These are phyloP conservation scores for Aspergillus arachidicola DNA, from an alignment of 2,329 filamentous ascomycete species.

Conservation along the genomic window DNA sequence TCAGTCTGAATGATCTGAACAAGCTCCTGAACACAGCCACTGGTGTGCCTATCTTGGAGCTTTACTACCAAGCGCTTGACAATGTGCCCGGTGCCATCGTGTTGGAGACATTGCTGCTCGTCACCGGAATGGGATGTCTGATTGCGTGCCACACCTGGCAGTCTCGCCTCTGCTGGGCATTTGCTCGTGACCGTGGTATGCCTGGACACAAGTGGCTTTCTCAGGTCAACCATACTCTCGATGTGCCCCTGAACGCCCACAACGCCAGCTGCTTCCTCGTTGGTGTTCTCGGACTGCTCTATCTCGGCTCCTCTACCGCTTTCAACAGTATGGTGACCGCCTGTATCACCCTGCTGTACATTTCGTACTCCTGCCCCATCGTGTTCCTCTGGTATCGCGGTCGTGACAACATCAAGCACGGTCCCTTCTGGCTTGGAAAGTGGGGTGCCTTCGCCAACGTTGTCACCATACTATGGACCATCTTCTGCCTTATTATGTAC, in stretches of 20 bases:
- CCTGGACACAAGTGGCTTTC: slow-evolving; percentile 47
- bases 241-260: slow-evolving; percentile 53
- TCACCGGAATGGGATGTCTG: slow-evolving; percentile 51
- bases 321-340: slow-evolving; percentile 50
- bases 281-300: slow-evolving; percentile 50
- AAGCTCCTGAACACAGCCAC: slow-evolving; percentile 45
- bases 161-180: slow-evolving; percentile 54
- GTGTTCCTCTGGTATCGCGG: slow-evolving; percentile 49
- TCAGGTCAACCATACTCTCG: slow-evolving; percentile 43
- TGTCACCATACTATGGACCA: slow-evolving; percentile 49
- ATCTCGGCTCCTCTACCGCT: slow-evolving; percentile 46
- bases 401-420: slow-evolving; percentile 47
- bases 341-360: slow-evolving; percentile 52
- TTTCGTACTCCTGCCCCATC: slow-evolving; percentile 52
- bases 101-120: slow-evolving; percentile 50
- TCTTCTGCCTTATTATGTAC: slow-evolving; percentile 42
- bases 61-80: slow-evolving; percentile 50
- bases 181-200: slow-evolving; percentile 54
- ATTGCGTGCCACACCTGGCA: slow-evolving; percentile 55
- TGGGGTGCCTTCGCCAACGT: slow-evolving; percentile 48
- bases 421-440: slow-evolving; percentile 53
- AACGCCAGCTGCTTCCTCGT: slow-evolving; percentile 50
- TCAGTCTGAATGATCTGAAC: slow-evolving; percentile 50
- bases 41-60: slow-evolving; percentile 51
- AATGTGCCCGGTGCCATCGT: slow-evolving; percentile 50